These are phyloP conservation scores for Trichomonascus vanleenenianus DNA, from an alignment of 805 yeast species.

Conservation along the genomic window DNA sequence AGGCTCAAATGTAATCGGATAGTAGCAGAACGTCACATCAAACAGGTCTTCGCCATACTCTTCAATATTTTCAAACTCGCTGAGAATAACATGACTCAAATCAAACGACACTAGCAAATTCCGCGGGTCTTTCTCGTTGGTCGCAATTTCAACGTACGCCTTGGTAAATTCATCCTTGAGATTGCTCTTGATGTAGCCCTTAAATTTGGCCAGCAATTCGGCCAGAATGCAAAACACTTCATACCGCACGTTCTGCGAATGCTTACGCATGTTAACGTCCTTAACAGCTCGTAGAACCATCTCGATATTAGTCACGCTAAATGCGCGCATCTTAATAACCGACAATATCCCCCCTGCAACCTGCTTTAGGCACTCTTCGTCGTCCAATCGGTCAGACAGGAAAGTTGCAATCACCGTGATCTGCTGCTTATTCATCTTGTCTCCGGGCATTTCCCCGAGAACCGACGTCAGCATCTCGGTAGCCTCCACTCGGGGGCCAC, in stretches of 20 bases:
- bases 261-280: slow-evolving; percentile 29
- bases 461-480: slow-evolving; percentile 37
- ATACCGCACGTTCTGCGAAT: slow-evolving; percentile 37
- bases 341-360: slow-evolving; percentile 48
- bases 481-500: slow-evolving; percentile 37
- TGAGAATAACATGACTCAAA: slow-evolving; percentile 42
- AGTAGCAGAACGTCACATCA: slow-evolving; percentile 87
- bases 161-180: slow-evolving; percentile 40
- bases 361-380: slow-evolving; percentile 44
- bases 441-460: slow-evolving; percentile 25
- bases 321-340: slow-evolving; percentile 45
- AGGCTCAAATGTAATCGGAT: slow-evolving; percentile 92
- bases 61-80: slow-evolving; percentile 33
- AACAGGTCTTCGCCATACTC: slow-evolving; percentile 58
- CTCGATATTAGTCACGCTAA: slow-evolving; percentile 29
- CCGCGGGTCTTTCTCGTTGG: slow-evolving; percentile 92
- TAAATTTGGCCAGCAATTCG: slow-evolving; percentile 8
- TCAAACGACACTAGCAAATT: slow-evolving; percentile 68
- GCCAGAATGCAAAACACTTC: slow-evolving; percentile 46
- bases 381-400: slow-evolving; percentile 59
- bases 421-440: slow-evolving; percentile 30
- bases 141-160: slow-evolving; percentile 58
- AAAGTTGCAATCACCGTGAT: slow-evolving; percentile 38
- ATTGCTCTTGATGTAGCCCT: not conserved
- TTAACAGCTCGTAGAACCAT: slow-evolving; percentile 23